Evolutionary conservation across 441 rosid genomes (phyloP), one percentile per base, ranked within the genome.

Genomic region (Capsella rubella): DNA sequence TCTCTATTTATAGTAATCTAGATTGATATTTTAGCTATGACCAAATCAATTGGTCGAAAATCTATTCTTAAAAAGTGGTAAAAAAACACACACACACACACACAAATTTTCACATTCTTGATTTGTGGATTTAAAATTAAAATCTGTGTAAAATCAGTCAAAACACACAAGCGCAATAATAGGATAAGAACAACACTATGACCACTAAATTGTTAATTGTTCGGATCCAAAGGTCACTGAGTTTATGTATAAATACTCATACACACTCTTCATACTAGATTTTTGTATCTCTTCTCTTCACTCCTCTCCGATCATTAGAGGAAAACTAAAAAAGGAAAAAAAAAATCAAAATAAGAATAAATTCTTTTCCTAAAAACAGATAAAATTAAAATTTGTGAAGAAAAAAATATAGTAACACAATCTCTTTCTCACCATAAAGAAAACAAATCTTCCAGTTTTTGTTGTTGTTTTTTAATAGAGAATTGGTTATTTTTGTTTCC

Each of bases 261-360:
- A 34, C 13, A 54, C 49, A 64, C 31, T 27, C 40, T 18, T 55
- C 32, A 11, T 32, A 73, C 46, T 11, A 29, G 21, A 55, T 73
- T 64, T 21, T 54, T 55, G 15, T 34, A 21, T 9, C 29, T 64
- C 32, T 43, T n/a, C 15, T 64, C 32, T 43, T n/a, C 15, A 25
- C 16, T 32, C 16, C 13, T 62, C 63, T 63, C 9, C 9, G 28
- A 29, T 51, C 8, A n/a, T 52, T 6, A 0, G 21, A 42, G 16
- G 27, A 61, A 27, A 72, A 57, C 54, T 55, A 46, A 64, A 73
- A 73, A 64, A 66, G 32, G 53, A 50, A 65, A 42, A 42, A 21
- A 42, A 43, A 27, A 64, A 72, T 5, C 58, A 57, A 39, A 64
- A 62, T 55, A 68, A 66, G 9, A 65, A 47, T 15, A 52, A 34